These are phyloP conservation scores for Hibiscus trionum DNA, from an alignment of 345 rosid genomes.

Conservation along the genomic window DNA sequence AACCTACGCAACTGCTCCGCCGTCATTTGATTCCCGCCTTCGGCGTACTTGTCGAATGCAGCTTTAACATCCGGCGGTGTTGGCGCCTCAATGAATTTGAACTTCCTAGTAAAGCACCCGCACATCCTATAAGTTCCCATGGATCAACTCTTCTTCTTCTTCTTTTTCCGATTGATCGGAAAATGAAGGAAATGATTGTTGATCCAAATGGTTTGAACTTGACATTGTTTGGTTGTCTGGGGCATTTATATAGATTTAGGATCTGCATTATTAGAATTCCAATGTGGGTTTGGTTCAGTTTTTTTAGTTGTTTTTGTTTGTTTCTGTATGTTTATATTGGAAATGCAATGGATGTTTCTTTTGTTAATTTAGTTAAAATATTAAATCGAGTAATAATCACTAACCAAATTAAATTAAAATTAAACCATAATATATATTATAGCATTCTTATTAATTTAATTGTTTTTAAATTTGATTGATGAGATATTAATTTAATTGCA, in stretches of 20 bases:
- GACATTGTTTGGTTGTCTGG: background rate
- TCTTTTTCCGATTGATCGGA: background rate
- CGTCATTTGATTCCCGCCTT: conserved; percentile 48
- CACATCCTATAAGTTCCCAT: conserved; percentile 72
- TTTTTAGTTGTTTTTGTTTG: background rate
- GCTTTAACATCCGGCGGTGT: conserved; percentile 61
- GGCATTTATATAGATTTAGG: background rate
- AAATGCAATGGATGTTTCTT: too few relatives aligned
- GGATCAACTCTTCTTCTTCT: background rate
- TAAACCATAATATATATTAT: too few relatives aligned
- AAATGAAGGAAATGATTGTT: background rate
- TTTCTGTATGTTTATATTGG: background rate
- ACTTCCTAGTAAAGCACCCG: conserved; percentile 62
- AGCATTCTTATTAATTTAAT: too few relatives aligned
- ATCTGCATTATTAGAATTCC: background rate
- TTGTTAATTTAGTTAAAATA: background rate
- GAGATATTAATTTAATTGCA: too few relatives aligned
- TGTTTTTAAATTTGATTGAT: too few relatives aligned
- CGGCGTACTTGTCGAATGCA: conserved; percentile 48
- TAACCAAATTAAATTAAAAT: too few relatives aligned
- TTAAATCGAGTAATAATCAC: background rate
- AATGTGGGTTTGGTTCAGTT: background rate
- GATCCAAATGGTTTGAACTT: background rate
- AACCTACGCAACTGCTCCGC: conserved; percentile 58
- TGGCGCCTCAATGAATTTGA: conserved; percentile 46